A percentile compares a stretch with the other conserved stretches of the same genome.
Conservation (phyloP, 768 basidiomycete species). For the Mycena kentingensis region DNA sequence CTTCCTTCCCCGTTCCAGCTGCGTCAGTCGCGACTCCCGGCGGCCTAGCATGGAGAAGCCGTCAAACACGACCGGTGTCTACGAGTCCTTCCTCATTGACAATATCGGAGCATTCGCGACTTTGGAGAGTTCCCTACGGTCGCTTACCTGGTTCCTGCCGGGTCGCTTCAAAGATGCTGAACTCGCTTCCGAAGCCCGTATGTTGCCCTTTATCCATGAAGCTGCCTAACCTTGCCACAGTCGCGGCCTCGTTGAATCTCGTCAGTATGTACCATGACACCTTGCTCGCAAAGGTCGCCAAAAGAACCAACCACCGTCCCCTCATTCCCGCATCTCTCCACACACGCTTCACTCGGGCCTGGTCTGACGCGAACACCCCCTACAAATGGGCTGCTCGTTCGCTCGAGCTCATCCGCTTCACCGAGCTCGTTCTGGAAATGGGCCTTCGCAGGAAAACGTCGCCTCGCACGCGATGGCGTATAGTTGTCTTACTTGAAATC, state of each 20-base stretch:
- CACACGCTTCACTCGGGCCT: slow-evolving; percentile 87
- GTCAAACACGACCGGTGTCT: slow-evolving; percentile 42
- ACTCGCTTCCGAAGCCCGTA: slow-evolving; percentile 90
- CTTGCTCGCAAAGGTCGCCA: slow-evolving; percentile 69
- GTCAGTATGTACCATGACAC: slow-evolving; percentile 96
- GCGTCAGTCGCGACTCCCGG: slow-evolving; percentile 58
- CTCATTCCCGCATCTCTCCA: slow-evolving; percentile 78
- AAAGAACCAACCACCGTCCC: slow-evolving; percentile 66
- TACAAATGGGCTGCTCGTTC: slow-evolving; percentile 82
- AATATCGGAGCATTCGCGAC: slow-evolving; percentile 85
- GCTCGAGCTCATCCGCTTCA: slow-evolving; percentile 76
- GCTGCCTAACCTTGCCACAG: slow-evolving; percentile 46
- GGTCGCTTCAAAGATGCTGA: slow-evolving; percentile 98
- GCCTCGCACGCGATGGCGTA: slow-evolving; percentile 67
- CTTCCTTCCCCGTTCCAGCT: background rate
- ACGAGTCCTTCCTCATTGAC: slow-evolving; percentile 80
- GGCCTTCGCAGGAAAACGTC: slow-evolving; percentile 71
- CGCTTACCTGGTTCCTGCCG: slow-evolving; percentile 93
- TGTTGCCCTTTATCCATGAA: slow-evolving; percentile 44
- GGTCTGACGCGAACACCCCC: slow-evolving; percentile 64
- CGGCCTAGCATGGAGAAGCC: too few species aligned
- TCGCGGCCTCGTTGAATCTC: slow-evolving; percentile 84
- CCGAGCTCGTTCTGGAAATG: slow-evolving; percentile 92
- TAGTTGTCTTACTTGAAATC: slow-evolving; percentile 73
- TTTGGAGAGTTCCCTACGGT: slow-evolving; percentile 87